Evolutionary conservation across 495 filamentous ascomycete species (phyloP).

Genomic region (Hypoxylon intermedium): DNA sequence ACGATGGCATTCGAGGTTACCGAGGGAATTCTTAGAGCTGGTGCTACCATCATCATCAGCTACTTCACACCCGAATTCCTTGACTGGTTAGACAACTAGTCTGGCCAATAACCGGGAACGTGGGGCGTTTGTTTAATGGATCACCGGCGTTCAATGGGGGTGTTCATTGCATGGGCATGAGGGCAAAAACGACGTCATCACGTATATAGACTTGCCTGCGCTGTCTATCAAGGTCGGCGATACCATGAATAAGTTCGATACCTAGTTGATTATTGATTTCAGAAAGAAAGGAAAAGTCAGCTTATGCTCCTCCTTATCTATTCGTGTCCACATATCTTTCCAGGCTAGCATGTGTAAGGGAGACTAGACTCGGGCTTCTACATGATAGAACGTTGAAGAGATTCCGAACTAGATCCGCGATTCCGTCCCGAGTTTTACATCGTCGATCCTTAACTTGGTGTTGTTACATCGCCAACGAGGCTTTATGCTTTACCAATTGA

Average conservation of each 20-base stretch:
- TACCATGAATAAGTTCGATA: background rate
- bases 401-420: conserved; percentile 6
- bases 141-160: conserved; percentile 18
- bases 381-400: background rate
- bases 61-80: conserved; percentile 96
- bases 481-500: conserved; percentile 24
- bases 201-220: conserved; percentile 23
- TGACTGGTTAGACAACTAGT: conserved; percentile 71
- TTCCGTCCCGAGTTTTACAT: conserved; percentile 4
- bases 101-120: conserved; percentile 1
- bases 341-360: background rate
- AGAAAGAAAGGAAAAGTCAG: background rate
- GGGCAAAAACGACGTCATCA: conserved; percentile 14
- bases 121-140: conserved; percentile 10
- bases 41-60: conserved; percentile 87
- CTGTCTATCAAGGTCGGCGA: background rate
- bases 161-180: conserved; percentile 15
- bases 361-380: background rate
- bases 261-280: background rate
- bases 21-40: conserved; percentile 89
- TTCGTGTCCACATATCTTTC: too few relatives aligned
- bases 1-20: conserved; percentile 94
- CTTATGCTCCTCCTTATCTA: too few relatives aligned
- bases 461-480: conserved; percentile 16
- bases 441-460: conserved; percentile 25